Percentiles rank a stretch among this genome's conserved stretches.
phyloP scores from a whole-genome alignment of 768 basidiomycete species.

The Calvatia gigantea region DNA sequence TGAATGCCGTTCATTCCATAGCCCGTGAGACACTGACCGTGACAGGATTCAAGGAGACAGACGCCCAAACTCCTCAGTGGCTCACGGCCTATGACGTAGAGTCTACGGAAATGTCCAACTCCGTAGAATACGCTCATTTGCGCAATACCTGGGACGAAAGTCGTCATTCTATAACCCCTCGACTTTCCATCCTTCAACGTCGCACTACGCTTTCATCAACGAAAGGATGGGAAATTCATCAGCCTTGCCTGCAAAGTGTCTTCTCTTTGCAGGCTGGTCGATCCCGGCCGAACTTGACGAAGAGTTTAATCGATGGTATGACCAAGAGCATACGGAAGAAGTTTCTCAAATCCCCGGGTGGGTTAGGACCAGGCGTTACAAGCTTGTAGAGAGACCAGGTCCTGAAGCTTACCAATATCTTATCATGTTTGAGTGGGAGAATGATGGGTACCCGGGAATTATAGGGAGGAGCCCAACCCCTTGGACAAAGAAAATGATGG shows the following conservation, averaged over 20 bases:
- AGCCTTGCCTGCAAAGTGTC: conserved; percentile 19
- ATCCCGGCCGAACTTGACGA: conserved; percentile 20
- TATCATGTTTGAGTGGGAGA: not conserved
- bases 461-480: not conserved
- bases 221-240: conserved; percentile 13
- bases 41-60: conserved; percentile 30
- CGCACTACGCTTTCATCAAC: conserved; percentile 22
- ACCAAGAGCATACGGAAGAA: conserved; percentile 23
- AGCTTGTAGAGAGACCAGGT: conserved; percentile 15
- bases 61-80: conserved; percentile 22
- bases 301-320: conserved; percentile 22
- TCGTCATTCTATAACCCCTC: conserved; percentile 22
- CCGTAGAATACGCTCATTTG: conserved; percentile 23
- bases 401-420: not conserved
- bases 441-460: not conserved
- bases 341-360: conserved; percentile 28
- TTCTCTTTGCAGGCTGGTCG: conserved; percentile 21
- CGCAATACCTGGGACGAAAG: conserved; percentile 21
- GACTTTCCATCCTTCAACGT: conserved; percentile 22
- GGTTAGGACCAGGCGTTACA: conserved; percentile 24
- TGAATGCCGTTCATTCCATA: conserved; percentile 25
- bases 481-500: not conserved
- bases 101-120: conserved; percentile 18
- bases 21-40: conserved; percentile 28
- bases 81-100: conserved; percentile 27